Evolutionary conservation across 108 stramenopile species (phyloP), one percentile per base, ranked within the genome.

Genomic region (Cyclotella atomus): DNA sequence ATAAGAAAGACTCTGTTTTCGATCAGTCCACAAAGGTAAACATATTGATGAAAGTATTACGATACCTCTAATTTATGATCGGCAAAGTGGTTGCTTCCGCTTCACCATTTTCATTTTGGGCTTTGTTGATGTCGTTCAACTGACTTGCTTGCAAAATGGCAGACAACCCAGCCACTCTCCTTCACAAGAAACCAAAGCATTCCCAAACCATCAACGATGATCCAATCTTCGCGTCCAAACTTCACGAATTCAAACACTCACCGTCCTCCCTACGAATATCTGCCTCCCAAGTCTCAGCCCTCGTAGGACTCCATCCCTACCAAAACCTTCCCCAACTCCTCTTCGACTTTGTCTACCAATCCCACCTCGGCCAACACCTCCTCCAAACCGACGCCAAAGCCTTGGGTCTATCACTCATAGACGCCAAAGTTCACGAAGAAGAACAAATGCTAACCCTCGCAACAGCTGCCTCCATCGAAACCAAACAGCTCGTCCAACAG

Each of bases 341-440:
- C 29, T 61, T 84, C 27, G 72, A 84, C 16, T 71, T 91, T 2
- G 82, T 94, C 15, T 94, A 94, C 50, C 93, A 94, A 75, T 89
- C 89, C 33, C 50, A 54, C 27, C 59, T 52, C 30, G 93, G 93
- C 0, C 83, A 86, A 53, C 52, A 24, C 16, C 52, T 91, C 34
- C 57, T 88, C 7, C 73, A 63, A 47, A 68, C 68, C 10, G 93
- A 94, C 76, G 77, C 88, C 16, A 14, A 54, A 2, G 38, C 84
- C 15, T 62, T 94, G 55, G 90, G 88, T 15, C 33, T 94, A 14
- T 54, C 53, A 23, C 75, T 66, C 28, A 77, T 73, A 9, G 74
- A 77, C 47, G 70, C 70, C 59, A 59, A 67, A 41, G 19, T 61
- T 3, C 74, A 79, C 41, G 81, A 87, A 49, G 69, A 83, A 61